Base-by-base conservation (phyloP, 1,139 yeast genomes). In the Candida tropicalis region DNA sequence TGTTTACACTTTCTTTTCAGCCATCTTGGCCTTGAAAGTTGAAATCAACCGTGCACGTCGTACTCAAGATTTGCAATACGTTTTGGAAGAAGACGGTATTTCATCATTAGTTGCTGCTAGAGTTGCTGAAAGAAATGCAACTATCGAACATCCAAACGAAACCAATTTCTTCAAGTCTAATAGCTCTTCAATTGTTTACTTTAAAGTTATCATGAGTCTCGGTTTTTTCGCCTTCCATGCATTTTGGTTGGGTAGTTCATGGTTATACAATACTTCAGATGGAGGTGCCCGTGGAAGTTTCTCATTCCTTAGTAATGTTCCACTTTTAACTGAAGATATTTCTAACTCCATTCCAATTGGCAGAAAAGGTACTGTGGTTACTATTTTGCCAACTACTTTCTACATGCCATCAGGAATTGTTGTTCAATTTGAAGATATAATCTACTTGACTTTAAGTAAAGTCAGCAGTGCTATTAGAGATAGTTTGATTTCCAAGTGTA, bases 41-140 rank as follows among this genome's bases (percentile, higher is more conserved):
- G 98, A 95, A 65, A 89, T 93, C 60, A 83, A 83, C 59, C 77
- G 90, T 52, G 96, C 95, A 47, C 89, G 93, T 65, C 82, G 91
- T 54, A 87, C 93, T 40, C 84, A 90, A 47, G 80, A 83, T 46
- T 79, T 91, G 60, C 84, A 87, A 59, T 83, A 81, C 53, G 93
- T 90, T 17, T 73, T 93, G 53, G 96, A 91, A 67, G 99, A 93
- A 63, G 99, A 95, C 57, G 99, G 99, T 17, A 80, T 93, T 33
- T 78, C 89, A 37, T 82, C 82, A 43, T 69, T 75, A 46, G 87
- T 87, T 37, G 97, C 79, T 8, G 65, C 66, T 16, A 62, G 93
- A 36, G 66, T 73, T 35, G 77, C 75, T 18, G 82, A 79, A 51
- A 76, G 80, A 44, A 84, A 87, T 32, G 83, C 91, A 12, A 77